Evolutionary conservation across 768 basidiomycete species (phyloP).

Genomic region (Kwoniella dendrophila): DNA sequence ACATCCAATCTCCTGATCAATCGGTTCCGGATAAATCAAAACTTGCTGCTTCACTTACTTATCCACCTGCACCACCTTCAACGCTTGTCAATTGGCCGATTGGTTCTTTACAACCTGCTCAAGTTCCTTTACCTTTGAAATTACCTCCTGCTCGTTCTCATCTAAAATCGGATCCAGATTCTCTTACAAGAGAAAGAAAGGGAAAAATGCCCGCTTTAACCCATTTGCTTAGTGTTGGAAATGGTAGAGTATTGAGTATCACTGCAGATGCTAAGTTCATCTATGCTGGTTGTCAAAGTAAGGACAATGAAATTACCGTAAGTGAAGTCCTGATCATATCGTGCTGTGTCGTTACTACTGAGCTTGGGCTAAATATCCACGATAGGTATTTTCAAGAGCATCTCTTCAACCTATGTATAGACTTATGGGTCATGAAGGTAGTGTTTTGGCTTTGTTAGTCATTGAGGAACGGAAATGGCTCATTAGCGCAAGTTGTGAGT

Average conservation of each 20-base stretch:
- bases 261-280: constrained; percentile 73
- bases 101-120: constrained; percentile 18
- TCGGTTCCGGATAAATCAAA: neutral
- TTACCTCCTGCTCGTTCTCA: constrained; percentile 1
- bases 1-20: neutral
- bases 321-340: constrained; percentile 32
- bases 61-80: neutral
- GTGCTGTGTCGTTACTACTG: too few species aligned
- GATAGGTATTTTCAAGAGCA: constrained; percentile 85
- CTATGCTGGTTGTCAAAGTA: constrained; percentile 78
- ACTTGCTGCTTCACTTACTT: neutral
- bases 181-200: constrained; percentile 48
- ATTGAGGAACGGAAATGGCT: constrained; percentile 78
- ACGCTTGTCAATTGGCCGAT: constrained; percentile 4
- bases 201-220: constrained; percentile 53
- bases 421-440: constrained; percentile 78
- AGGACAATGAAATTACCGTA: constrained; percentile 69
- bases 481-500: constrained; percentile 82
- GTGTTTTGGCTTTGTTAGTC: constrained; percentile 76
- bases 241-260: constrained; percentile 47
- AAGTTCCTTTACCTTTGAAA: constrained; percentile 13
- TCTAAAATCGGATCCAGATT: constrained; percentile 34
- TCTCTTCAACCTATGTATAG: constrained; percentile 70
- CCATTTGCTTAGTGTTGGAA: constrained; percentile 51
- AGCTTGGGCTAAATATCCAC: too few species aligned